Evolutionary conservation across 345 rosid genomes (phyloP).

Genomic region (Melaleuca quinquenervia): DNA sequence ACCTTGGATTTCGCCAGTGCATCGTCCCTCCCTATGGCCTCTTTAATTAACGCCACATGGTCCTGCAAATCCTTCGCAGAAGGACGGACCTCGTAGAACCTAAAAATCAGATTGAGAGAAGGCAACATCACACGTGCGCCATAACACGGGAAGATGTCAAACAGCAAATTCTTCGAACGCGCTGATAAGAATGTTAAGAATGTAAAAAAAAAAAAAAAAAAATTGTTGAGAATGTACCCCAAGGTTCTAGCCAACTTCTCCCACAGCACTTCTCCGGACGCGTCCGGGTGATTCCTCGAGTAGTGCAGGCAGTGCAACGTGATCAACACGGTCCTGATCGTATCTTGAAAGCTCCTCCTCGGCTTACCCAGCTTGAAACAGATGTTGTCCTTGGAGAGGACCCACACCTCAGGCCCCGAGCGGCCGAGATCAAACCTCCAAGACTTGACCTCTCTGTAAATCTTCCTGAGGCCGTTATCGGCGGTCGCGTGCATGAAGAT

Average conservation of each 20-base stretch:
- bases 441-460: conserved; percentile 47
- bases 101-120: conserved; percentile 12
- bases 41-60: conserved; percentile 43
- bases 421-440: conserved; percentile 68
- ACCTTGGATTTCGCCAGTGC: conserved; percentile 59
- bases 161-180: neutral
- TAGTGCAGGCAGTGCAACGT: conserved; percentile 51
- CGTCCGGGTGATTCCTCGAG: conserved; percentile 40
- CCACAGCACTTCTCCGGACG: conserved; percentile 49
- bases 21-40: conserved; percentile 50
- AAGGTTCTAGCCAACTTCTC: conserved; percentile 44
- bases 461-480: conserved; percentile 45
- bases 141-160: neutral
- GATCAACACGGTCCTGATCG: conserved; percentile 38
- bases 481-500: conserved; percentile 49
- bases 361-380: conserved; percentile 75
- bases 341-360: conserved; percentile 58
- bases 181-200: neutral
- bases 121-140: neutral
- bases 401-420: conserved; percentile 43
- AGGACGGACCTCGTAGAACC: conserved; percentile 56
- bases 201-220: no score
- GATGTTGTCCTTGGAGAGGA: conserved; percentile 41
- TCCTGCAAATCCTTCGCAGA: conserved; percentile 73
- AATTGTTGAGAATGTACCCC: conserved; percentile 22